A percentile compares a stretch with the other conserved stretches of the same genome.
phyloP scores from a whole-genome alignment of 306 rosid genomes.

The Quercus glauca region DNA sequence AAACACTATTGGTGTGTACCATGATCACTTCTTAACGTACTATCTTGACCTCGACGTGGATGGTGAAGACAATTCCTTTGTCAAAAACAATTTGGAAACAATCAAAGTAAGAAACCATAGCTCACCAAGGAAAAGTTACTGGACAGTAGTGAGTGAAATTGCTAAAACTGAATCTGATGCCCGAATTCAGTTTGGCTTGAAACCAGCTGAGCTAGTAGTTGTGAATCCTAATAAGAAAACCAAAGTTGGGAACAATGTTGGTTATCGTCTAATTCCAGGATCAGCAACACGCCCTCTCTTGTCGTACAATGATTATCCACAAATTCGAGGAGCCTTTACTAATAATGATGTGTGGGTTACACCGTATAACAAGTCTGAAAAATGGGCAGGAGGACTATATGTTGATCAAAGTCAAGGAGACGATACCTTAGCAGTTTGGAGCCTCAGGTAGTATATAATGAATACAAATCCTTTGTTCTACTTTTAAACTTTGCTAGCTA shows the following conservation, averaged over 20 bases:
- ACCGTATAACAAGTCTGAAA: slow-evolving; percentile 53
- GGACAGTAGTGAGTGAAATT: slow-evolving; percentile 25
- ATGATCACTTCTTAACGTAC: slow-evolving; percentile 56
- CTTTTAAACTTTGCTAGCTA: background rate
- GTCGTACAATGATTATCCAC: slow-evolving; percentile 48
- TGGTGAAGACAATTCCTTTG: slow-evolving; percentile 52
- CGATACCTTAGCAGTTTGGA: slow-evolving; percentile 48
- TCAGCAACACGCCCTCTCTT: slow-evolving; percentile 32
- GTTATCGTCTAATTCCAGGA: slow-evolving; percentile 48
- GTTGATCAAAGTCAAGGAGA: slow-evolving; percentile 51
- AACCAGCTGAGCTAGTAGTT: slow-evolving; percentile 39
- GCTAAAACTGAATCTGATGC: slow-evolving; percentile 43
- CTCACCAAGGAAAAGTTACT: slow-evolving; percentile 58
- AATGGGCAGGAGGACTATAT: slow-evolving; percentile 45
- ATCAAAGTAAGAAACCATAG: slow-evolving; percentile 26
- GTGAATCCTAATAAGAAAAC: slow-evolving; percentile 55
- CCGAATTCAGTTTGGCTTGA: slow-evolving; percentile 23
- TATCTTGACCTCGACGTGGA: slow-evolving; percentile 65
- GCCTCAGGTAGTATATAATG: slow-evolving; percentile 11
- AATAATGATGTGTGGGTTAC: slow-evolving; percentile 50
- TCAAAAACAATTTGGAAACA: slow-evolving; percentile 40
- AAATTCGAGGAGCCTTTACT: slow-evolving; percentile 51
- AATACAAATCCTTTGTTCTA: no score
- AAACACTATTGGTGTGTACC: slow-evolving; percentile 48
- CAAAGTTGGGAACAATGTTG: slow-evolving; percentile 34